These are phyloP conservation scores for Microstegium vimineum DNA, from an alignment of 176 grass and related monocot genomes.

Conservation along the genomic window DNA sequence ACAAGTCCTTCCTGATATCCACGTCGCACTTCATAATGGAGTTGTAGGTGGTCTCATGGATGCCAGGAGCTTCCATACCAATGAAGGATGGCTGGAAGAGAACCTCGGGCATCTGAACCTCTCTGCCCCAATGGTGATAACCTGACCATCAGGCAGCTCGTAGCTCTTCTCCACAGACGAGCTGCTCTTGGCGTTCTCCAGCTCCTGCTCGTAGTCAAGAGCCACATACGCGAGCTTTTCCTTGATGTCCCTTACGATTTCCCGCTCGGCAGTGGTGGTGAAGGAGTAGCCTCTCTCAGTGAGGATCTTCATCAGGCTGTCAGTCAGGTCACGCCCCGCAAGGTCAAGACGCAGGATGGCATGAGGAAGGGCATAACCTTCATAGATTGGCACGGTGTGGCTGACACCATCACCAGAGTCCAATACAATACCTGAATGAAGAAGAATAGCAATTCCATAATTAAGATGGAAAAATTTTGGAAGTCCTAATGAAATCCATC, in stretches of 20 bases:
- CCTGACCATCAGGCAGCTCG: slow-evolving; percentile 46
- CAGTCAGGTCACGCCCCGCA: slow-evolving; percentile 44
- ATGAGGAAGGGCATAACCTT: slow-evolving; percentile 42
- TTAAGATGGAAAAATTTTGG: not conserved
- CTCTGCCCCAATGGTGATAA: slow-evolving; percentile 49
- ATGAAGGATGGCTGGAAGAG: slow-evolving; percentile 49
- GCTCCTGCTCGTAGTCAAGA: slow-evolving; percentile 43
- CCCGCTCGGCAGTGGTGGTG: slow-evolving; percentile 46
- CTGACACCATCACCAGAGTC: slow-evolving; percentile 48
- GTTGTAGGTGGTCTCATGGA: slow-evolving; percentile 55
- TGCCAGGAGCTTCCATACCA: slow-evolving; percentile 50
- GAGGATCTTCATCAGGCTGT: slow-evolving; percentile 46
- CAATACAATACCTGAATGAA: slow-evolving; percentile 34
- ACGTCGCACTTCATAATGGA: slow-evolving; percentile 52
- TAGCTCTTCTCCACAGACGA: slow-evolving; percentile 53
- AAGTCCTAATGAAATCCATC: not conserved
- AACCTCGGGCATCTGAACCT: slow-evolving; percentile 49
- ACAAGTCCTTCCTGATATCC: slow-evolving; percentile 50
- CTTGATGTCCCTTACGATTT: slow-evolving; percentile 49
- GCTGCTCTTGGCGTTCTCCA: slow-evolving; percentile 37
- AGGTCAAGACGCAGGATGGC: slow-evolving; percentile 46
- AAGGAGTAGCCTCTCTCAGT: slow-evolving; percentile 50
- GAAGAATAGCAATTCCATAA: not conserved
- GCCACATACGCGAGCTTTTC: slow-evolving; percentile 44
- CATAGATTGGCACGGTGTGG: slow-evolving; percentile 43